Evolutionary conservation across 2,329 filamentous ascomycete species (phyloP).

Genomic region (Beauveria brongniartii): DNA sequence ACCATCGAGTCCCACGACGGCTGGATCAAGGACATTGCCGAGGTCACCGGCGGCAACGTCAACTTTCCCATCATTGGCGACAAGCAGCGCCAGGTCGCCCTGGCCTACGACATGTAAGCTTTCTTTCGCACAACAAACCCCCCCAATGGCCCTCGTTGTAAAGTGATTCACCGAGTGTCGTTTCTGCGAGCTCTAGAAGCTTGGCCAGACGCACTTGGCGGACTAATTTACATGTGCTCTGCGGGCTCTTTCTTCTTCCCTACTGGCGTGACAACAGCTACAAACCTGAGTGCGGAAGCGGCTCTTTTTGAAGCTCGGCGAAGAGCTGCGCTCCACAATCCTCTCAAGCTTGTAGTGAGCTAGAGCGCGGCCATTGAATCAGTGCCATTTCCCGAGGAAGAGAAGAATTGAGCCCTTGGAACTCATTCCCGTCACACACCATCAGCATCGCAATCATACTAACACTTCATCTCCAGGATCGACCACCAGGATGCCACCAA

Average conservation of each 20-base stretch:
- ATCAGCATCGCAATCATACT: background rate
- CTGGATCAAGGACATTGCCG: constrained; percentile 87
- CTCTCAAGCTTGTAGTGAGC: background rate
- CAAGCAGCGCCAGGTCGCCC: constrained; percentile 68
- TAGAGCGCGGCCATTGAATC: too few species aligned
- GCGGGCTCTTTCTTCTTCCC: background rate
- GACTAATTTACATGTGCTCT: background rate
- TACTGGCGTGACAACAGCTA: too few species aligned
- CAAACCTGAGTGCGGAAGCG: too few species aligned
- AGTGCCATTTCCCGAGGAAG: background rate
- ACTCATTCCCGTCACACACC: background rate
- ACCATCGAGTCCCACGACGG: constrained; percentile 72
- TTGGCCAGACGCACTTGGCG: background rate
- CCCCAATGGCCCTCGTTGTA: background rate
- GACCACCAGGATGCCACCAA: constrained; percentile 77
- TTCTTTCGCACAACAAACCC: background rate
- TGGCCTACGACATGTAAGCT: constrained; percentile 67
- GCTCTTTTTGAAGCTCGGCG: background rate
- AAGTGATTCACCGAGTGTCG: background rate
- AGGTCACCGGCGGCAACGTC: constrained; percentile 63
- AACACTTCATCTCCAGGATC: constrained; percentile 38
- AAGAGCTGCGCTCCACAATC: background rate
- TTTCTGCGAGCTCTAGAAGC: background rate
- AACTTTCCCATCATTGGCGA: constrained; percentile 76
- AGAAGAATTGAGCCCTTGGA: background rate